Evolutionary conservation across 2,329 filamentous ascomycete genomes (phyloP), one percentile per base, ranked within the genome.

Genomic region (Diaporthe sp.): DNA sequence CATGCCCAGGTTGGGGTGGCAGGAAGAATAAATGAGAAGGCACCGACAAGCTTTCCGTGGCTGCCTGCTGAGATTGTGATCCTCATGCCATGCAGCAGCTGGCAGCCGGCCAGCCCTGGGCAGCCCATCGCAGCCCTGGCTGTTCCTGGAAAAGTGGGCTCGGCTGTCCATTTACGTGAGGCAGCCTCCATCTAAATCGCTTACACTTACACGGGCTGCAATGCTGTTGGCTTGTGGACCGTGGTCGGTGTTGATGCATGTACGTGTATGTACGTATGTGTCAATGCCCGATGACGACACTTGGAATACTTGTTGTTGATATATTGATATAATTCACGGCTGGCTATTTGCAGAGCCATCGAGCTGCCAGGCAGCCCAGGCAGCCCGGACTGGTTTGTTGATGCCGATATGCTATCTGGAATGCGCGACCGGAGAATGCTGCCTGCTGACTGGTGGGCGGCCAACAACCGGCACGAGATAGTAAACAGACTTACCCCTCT

Each of bases 81-180:
- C 30, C 42, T 67, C 42, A 35, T 50, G 61, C 61, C 28, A 50
- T 67, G 61, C 42, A 50, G 42, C 45, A 45, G 57, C n/a, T 60
- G 57, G 35, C 57, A 60, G 57, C 22, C 54, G 17, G 25, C 52
- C 54, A 57, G 54, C 30, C 54, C 54, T 47, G 25, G 57, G n/a
- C n/a, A n/a, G n/a, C n/a, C n/a, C n/a, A n/a, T n/a, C n/a, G 42
- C 19, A 33, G 42, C 42, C 61, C 42, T 67, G 30, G 42, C 64
- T 38, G 64, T 67, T 67, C 64, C 64, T 67, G 64, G 64, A 67
- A 67, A 67, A 67, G 45, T 67, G 64, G 64, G 64, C 28, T 52
- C 19, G 40, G 19, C 30, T n/a, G 42, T 52, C 42, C 28, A 50
- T 67, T 33, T 67, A 67, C 19, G 6, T 67, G 61, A 52, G 45